Base-by-base conservation (phyloP, 2,329 filamentous ascomycete genomes). In the Coleophoma crateriformis region DNA sequence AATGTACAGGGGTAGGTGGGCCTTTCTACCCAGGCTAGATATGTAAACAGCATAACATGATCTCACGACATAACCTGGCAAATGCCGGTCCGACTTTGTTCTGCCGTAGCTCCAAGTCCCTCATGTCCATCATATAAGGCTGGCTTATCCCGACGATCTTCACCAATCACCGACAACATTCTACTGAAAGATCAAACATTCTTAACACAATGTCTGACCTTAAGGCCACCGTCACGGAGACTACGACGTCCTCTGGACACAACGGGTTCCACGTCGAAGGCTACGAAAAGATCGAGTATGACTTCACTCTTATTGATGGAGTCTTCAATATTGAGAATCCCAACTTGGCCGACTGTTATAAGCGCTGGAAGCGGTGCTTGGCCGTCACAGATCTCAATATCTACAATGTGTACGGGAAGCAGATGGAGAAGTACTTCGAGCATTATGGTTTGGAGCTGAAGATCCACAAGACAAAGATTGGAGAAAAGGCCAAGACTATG, bases 251-350 rank as follows among this genome's bases (percentile, higher is more conserved):
- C 3, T 54, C 60, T 13, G 57, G 58, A 19, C 60, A 64, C 44
- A 45, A 44, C 52, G 85, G 84, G 35, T 88, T 88, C 68, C 80
- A 85, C 56, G 84, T 88, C 53, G 79, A 82, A 58, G 85, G 85
- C 20, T 87, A 86, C 59, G 85, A 88, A 72, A 88, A 86, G 73
- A 87, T 88, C 62, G 79, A 85, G 61, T 88, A 88, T 64, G 83
- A 87, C 67, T 88, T 88, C 65, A 80, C 81, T 48, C 87, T 88
- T 67, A 75, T 88, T 43, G 84, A 88, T 58, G 80, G 78, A 44
- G 75, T 88, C 50, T 88, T 88, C 66, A 70, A 85, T 61, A 59
- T 72, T 39, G 60, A 72, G 54, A 85, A 87, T 60, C 59, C 70
- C 14, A 76, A 86, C 58, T 74, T 88, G 10, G 81, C 84, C 14